Evolutionary conservation across 148 eudicot genomes (phyloP), one percentile per base, ranked within the genome.

Genomic region (Dianthus caryophyllus): DNA sequence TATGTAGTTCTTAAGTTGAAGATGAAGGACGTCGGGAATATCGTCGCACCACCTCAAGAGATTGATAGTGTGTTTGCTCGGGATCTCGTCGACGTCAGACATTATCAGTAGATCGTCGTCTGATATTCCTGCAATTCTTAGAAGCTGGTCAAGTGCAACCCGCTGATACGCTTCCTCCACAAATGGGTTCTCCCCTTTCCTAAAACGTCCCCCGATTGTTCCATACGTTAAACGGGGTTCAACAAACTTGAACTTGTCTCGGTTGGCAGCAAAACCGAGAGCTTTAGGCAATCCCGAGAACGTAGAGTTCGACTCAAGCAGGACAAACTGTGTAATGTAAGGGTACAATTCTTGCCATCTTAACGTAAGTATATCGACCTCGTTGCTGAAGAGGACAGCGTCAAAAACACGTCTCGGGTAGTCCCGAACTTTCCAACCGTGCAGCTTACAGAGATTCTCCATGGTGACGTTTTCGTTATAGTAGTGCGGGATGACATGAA

Each of bases 71-170:
- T 88, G 90, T 44, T 85, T 68, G 53, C 95, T 85, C 9, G 95
- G 95, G 26, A 88, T 88, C 77, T 88, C 95, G 66, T 88, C 95
- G 13, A 88, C 84, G 71, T 88, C 96, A 1, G 96, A 88, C 96
- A 88, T 88, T 22, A 88, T 80, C 73, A 88, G 75, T 43, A 88
- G 65, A 51, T 88, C 90, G 72, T 84, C 96, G 72, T 88, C 88
- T 21, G 82, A 66, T 38, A 88, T 88, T n/a, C 87, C 88, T 5
- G 96, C 96, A 41, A 72, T 70, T 65, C 83, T 86, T 12, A 88
- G 76, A 39, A 88, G 83, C 58, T 82, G 83, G 78, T 88, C 96
- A 66, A 88, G 68, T 15, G 88, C 88, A 46, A 85, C 76, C 4
- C 90, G 80, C 66, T 88, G 95, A 80, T 88, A 82, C 0, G 95